A percentile compares a stretch with the other conserved stretches of the same genome.
Evolutionary conservation across 331 rosid genomes (phyloP).

Genomic region (Malus hybrid): DNA sequence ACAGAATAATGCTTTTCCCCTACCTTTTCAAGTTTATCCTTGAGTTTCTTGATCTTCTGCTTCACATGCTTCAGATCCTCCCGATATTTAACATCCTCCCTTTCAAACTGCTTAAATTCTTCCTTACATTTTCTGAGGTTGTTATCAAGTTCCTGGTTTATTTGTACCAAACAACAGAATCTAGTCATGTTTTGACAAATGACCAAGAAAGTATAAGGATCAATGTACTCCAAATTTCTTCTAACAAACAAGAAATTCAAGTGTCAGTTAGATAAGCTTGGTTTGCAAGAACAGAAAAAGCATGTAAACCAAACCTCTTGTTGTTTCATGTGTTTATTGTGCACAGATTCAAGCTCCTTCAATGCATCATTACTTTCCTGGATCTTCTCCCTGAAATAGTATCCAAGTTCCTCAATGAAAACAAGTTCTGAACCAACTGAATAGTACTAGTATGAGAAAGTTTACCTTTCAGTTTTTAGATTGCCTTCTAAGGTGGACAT

Average conservation of each 20-base stretch:
- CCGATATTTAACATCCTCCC: constrained; percentile 84
- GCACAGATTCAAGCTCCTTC: constrained; percentile 77
- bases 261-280: background rate
- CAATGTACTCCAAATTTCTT: background rate
- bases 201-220: background rate
- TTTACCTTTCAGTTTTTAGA: constrained; percentile 67
- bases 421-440: background rate
- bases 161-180: constrained; percentile 6
- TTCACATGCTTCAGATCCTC: constrained; percentile 82
- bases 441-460: background rate
- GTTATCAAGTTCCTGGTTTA: constrained; percentile 63
- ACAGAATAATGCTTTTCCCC: constrained; percentile 13
- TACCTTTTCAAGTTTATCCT: constrained; percentile 84
- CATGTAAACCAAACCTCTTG: constrained; percentile 66
- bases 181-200: background rate
- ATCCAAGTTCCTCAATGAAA: constrained; percentile 11
- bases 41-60: constrained; percentile 82
- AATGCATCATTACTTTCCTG: constrained; percentile 50
- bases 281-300: background rate
- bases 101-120: constrained; percentile 87
- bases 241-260: background rate
- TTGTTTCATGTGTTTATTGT: constrained; percentile 46
- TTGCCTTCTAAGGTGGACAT: constrained; percentile 59
- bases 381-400: constrained; percentile 61
- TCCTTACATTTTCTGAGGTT: constrained; percentile 80